These are phyloP conservation scores for Aspergillus coremiiformis DNA, from an alignment of 495 filamentous ascomycete species.

Conservation along the genomic window DNA sequence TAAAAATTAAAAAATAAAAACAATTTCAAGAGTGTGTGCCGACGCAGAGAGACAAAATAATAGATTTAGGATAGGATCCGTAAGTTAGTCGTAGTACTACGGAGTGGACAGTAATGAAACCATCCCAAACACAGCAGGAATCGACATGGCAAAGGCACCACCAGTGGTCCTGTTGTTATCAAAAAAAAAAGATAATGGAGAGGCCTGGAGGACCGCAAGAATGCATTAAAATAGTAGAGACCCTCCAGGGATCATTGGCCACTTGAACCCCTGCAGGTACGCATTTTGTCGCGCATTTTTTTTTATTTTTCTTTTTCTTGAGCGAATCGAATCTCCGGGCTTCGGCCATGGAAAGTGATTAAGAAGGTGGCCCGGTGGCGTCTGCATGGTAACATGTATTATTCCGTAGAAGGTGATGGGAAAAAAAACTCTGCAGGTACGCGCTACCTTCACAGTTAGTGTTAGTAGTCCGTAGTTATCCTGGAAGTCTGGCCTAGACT, in stretches of 20 bases:
- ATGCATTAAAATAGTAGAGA: neutral
- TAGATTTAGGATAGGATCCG: no score
- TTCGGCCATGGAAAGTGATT: neutral
- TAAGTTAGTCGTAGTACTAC: no score
- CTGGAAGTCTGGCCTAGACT: neutral
- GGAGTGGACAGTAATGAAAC: neutral
- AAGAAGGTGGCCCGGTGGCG: neutral
- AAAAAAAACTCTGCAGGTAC: neutral
- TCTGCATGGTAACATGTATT: neutral
- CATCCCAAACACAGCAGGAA: neutral
- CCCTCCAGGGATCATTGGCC: neutral
- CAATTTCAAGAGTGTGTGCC: neutral
- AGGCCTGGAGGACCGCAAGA: neutral
- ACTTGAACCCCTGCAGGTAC: neutral
- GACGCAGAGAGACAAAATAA: neutral
- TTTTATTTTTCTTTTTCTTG: neutral
- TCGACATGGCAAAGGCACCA: neutral
- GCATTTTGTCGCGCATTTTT: neutral
- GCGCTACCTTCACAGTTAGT: no score
- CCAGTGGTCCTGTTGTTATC: slow-evolving; percentile 1
- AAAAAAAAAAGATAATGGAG: no score
- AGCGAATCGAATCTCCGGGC: no score
- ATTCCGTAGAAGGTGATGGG: neutral
- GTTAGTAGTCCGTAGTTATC: no score
- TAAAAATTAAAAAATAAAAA: neutral